Conservation (phyloP, 805 yeast genomes). For the Wickerhamomyces mucosus region DNA sequence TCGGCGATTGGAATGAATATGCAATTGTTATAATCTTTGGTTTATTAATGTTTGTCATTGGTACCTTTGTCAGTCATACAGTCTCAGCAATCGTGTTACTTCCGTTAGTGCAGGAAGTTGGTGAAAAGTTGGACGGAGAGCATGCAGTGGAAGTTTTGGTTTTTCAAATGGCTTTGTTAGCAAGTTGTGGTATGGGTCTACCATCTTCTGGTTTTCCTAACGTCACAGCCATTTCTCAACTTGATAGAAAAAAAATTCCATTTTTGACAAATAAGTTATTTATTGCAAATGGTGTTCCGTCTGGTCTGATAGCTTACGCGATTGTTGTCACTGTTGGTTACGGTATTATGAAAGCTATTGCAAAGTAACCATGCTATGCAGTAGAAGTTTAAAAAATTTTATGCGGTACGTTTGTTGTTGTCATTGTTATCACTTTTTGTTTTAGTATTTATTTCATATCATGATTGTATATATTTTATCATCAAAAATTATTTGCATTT, state of each 20-base stretch:
- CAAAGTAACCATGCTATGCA: too few species aligned
- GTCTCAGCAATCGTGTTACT: constrained; percentile 91
- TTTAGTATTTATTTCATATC: too few species aligned
- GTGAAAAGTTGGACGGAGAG: constrained; percentile 56
- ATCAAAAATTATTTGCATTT: too few species aligned
- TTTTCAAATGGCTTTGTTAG: constrained; percentile 46
- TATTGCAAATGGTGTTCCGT: constrained; percentile 85
- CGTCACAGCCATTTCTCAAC: constrained; percentile 91
- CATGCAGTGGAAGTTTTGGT: constrained; percentile 49
- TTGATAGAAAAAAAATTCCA: constrained; percentile 85
- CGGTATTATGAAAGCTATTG: constrained; percentile 46
- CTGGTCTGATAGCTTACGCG: constrained; percentile 64
- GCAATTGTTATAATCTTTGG: constrained; percentile 80
- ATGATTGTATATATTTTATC: too few species aligned
- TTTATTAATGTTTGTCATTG: constrained; percentile 68
- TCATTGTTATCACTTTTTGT: too few species aligned
- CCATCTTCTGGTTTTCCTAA: constrained; percentile 99
- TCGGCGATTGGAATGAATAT: constrained; percentile 52
- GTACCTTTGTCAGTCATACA: constrained; percentile 93
- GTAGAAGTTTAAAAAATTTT: too few species aligned
- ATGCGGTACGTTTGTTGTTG: too few species aligned
- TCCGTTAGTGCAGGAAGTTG: constrained; percentile 85
- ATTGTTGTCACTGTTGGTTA: constrained; percentile 76
- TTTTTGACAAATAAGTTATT: constrained; percentile 76
- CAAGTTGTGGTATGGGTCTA: constrained; percentile 94